These are phyloP conservation scores for Spencermartinsiella ligniputridi DNA, from an alignment of 1,139 yeast species.

Conservation along the genomic window DNA sequence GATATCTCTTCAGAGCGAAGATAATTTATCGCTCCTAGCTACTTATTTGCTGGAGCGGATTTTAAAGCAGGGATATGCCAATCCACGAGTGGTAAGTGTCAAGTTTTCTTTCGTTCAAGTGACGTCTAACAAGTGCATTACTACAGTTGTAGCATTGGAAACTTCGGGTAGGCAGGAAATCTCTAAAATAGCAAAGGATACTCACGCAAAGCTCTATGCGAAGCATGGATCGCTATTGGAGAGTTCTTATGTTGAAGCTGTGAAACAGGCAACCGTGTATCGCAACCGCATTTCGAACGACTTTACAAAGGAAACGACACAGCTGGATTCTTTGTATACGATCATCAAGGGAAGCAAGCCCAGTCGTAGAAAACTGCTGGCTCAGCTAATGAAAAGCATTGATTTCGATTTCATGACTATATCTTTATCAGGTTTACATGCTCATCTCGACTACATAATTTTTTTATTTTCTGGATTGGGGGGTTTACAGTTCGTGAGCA, in stretches of 20 bases:
- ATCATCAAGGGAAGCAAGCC: conserved; percentile 43
- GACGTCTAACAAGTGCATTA: conserved; percentile 42
- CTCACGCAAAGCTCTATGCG: conserved; percentile 54
- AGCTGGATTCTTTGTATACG: conserved; percentile 37
- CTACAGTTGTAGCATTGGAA: conserved; percentile 67
- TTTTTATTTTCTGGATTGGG: conserved; percentile 42
- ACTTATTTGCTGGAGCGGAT: conserved; percentile 53
- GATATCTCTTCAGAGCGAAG: conserved; percentile 46
- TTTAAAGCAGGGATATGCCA: conserved; percentile 62
- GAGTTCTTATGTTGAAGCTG: conserved; percentile 58
- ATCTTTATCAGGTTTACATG: conserved; percentile 14
- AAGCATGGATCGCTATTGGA: conserved; percentile 71
- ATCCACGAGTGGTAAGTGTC: conserved; percentile 45
- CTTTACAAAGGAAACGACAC: conserved; percentile 15
- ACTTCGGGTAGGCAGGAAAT: conserved; percentile 48
- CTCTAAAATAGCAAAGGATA: conserved; percentile 44
- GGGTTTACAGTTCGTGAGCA: conserved; percentile 34
- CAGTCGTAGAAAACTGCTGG: conserved; percentile 46
- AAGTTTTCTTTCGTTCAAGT: conserved; percentile 23
- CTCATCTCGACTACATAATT: conserved; percentile 32
- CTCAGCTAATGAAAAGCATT: conserved; percentile 36
- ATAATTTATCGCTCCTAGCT: conserved; percentile 45
- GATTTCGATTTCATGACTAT: conserved; percentile 26
- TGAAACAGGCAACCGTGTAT: conserved; percentile 51
- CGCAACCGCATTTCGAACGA: conserved; percentile 31